Conservation (phyloP, 176 grass and related monocot species). For the Oryza australiensis region DNA sequence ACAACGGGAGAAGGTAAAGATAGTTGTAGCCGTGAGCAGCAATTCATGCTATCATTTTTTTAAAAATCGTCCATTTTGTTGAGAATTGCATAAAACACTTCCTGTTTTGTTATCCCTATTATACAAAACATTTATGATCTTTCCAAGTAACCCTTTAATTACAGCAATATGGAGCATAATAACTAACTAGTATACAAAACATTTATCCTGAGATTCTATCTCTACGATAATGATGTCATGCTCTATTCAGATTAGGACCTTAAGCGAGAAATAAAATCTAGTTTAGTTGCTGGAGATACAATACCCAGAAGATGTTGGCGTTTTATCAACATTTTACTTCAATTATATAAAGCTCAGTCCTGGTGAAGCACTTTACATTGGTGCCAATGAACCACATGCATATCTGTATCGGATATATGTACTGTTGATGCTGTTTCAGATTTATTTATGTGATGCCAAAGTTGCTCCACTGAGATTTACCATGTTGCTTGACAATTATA, state of each 20-base stretch:
- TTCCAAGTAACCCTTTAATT: background rate
- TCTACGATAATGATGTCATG: background rate
- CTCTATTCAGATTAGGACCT: conserved; percentile 59
- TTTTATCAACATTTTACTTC: conserved; percentile 70
- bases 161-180: background rate
- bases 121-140: background rate
- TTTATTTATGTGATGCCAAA: too few relatives aligned
- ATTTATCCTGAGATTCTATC: background rate
- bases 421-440: too few relatives aligned
- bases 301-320: conserved; percentile 78
- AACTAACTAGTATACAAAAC: background rate
- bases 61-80: background rate
- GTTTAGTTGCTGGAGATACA: conserved; percentile 64
- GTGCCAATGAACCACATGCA: conserved; percentile 83
- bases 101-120: background rate
- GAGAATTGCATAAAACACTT: background rate
- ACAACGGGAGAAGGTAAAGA: background rate
- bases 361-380: conserved; percentile 84
- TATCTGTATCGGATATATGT: too few relatives aligned
- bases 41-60: background rate
- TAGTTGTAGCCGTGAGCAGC: background rate
- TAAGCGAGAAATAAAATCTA: conserved; percentile 77
- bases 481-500: too few relatives aligned
- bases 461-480: too few relatives aligned
- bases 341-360: conserved; percentile 87